Conservation (phyloP, 192 early-diverging fungal genomes). For the Coemansia nantahalensis region DNA sequence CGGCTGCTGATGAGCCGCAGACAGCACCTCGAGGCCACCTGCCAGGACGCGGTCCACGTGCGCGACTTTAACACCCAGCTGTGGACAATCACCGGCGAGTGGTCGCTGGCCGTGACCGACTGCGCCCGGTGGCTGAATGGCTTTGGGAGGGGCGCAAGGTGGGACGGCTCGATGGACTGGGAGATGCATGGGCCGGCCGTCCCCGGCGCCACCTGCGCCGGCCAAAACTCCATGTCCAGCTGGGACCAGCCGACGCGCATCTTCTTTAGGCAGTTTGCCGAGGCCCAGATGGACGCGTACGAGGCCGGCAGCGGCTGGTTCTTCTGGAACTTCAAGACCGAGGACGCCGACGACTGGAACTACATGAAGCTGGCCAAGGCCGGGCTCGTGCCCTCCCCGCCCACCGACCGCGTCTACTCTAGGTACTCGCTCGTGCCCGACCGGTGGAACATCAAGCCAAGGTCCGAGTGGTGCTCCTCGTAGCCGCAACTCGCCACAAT, state of each 20-base stretch:
- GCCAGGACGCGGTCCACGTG: conserved; percentile 36
- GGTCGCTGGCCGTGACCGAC: conserved; percentile 68
- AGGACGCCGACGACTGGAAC: conserved; percentile 68
- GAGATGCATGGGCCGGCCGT: conserved; percentile 48
- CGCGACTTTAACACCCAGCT: conserved; percentile 30
- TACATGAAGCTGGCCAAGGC: conserved; percentile 66
- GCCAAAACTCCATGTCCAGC: conserved; percentile 38
- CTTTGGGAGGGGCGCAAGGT: conserved; percentile 56
- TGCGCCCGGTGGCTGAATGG: conserved; percentile 74
- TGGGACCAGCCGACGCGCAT: conserved; percentile 53
- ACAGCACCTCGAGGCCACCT: conserved; percentile 34
- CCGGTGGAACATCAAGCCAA: conserved; percentile 28
- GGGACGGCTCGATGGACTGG: conserved; percentile 60
- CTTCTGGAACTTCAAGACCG: conserved; percentile 77
- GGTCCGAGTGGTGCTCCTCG: conserved; percentile 29
- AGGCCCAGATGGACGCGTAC: conserved; percentile 67
- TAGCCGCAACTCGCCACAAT: no score
- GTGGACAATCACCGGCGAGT: conserved; percentile 70
- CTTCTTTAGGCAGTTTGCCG: conserved; percentile 59
- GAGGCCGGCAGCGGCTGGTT: conserved; percentile 68
- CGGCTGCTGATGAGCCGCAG: conserved; percentile 24
- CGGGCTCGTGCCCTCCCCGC: conserved; percentile 60
- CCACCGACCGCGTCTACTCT: conserved; percentile 37
- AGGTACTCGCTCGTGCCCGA: conserved; percentile 35
- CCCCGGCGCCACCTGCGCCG: conserved; percentile 54